phyloP scores from a whole-genome alignment of 2,329 filamentous ascomycete genomes.

The Colletotrichum endophyticum region DNA sequence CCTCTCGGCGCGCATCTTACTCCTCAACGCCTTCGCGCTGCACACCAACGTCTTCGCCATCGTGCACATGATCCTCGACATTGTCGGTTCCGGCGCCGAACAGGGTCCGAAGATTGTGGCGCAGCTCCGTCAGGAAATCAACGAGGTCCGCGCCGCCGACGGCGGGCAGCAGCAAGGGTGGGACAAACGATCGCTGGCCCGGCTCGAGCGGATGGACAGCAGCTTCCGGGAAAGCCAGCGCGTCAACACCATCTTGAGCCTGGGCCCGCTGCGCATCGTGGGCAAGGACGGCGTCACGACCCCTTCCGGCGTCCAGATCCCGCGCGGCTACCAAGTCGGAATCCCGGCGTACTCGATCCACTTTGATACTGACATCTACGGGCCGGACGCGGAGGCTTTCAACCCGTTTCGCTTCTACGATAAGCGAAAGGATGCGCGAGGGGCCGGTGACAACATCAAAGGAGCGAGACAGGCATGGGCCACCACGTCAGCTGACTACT shows the following conservation, averaged over 20 bases:
- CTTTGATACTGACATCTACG: constrained; percentile 27
- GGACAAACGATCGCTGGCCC: constrained; percentile 35
- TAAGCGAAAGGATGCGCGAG: constrained; percentile 19
- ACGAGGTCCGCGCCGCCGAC: constrained; percentile 42
- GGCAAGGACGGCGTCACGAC: constrained; percentile 32
- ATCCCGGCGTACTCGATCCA: constrained; percentile 34
- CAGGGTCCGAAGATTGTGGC: constrained; percentile 29
- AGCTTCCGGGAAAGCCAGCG: constrained; percentile 44
- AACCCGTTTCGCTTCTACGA: constrained; percentile 30
- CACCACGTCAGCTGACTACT: constrained; percentile 33
- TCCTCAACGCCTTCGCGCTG: constrained; percentile 23
- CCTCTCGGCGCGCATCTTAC: constrained; percentile 30
- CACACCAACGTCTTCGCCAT: constrained; percentile 41
- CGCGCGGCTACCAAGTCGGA: constrained; percentile 29
- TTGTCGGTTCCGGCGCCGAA: not conserved
- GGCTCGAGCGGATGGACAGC: constrained; percentile 43
- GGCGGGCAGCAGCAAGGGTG: constrained; percentile 26
- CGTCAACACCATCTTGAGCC: constrained; percentile 33
- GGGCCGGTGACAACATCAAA: constrained; percentile 26
- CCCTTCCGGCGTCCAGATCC: constrained; percentile 36
- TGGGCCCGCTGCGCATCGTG: constrained; percentile 29
- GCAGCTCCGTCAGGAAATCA: constrained; percentile 46
- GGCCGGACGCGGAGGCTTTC: constrained; percentile 25
- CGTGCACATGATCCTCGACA: constrained; percentile 39
- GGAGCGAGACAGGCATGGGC: constrained; percentile 33